Base-by-base conservation (phyloP, 768 basidiomycete genomes). In the Chalciporus piperatus region DNA sequence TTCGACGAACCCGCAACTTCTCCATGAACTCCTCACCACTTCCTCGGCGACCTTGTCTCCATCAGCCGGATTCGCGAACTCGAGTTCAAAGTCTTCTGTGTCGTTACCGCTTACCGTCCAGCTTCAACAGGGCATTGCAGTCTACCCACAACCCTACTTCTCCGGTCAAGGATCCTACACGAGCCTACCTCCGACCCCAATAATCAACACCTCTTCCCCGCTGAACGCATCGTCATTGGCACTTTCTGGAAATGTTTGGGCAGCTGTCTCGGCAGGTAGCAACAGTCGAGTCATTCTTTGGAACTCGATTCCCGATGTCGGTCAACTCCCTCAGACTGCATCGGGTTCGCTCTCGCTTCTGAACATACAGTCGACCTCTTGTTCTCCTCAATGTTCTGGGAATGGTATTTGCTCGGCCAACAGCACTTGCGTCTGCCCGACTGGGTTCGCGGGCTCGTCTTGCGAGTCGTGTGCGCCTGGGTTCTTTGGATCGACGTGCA, bases 401-500 rank as follows among this genome's bases (percentile, higher is more conserved):
- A 75, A 79, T 0, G 88, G 90, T 11, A 71, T 86, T 6, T 96
- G 92, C 60, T 81, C 84, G 0, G 66, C 83, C 1, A 78, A 80
- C 0, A 88, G 87, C 9, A 81, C 77, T 13, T 96, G 92, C 60
- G 68, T 74, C 0, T 96, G 92, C 60, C 76, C 82, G 0, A 52
- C 80, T 2, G 89, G 89, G 0, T 95, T 93, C 66, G 82, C 77
- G 0, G 92, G 92, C 4, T 66, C 83, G 5, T 83, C 85, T 0
- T 96, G 93, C 70, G 91, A 94, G 64, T 72, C 81, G 1, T 96
- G 92, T 58, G 75, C 81, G 1, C 30, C 75, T 6, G 88, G 88
- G 1, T 86, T 86, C 67, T 96, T 88, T 60, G 92, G 92, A 0
- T 75, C 84, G 1, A 74, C 68, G 0, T 95, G 92, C 63, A 71